Evolutionary conservation across 768 basidiomycete species (phyloP).

Genomic region (Boletus subcaerulescens): DNA sequence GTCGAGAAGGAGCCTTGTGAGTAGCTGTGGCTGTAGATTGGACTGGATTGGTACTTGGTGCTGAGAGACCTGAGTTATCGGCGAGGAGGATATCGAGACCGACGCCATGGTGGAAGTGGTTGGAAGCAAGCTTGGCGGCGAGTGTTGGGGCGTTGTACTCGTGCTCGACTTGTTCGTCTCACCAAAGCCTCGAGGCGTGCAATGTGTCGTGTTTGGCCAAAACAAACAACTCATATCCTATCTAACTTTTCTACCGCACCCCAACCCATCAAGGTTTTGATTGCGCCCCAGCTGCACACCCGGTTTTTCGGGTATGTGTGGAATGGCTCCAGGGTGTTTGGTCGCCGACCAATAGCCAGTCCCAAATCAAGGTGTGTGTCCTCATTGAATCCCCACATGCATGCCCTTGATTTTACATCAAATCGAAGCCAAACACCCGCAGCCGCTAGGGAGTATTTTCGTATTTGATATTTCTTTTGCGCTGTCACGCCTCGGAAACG

Average conservation of each 20-base stretch:
- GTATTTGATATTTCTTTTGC: conserved; percentile 21
- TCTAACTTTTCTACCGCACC: neutral
- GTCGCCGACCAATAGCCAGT: neutral
- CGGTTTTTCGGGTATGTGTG: neutral
- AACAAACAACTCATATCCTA: conserved; percentile 26
- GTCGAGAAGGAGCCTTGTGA: conserved; percentile 88
- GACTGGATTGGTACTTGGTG: conserved; percentile 54
- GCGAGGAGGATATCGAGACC: conserved; percentile 46
- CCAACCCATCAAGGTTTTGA: neutral
- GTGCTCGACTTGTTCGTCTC: conserved; percentile 21
- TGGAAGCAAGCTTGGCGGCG: conserved; percentile 8
- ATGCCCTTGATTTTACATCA: conserved; percentile 12
- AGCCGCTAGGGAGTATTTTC: conserved; percentile 4
- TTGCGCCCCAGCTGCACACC: neutral
- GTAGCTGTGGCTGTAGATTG: conserved; percentile 79
- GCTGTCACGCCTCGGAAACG: conserved; percentile 2
- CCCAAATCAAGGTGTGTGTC: conserved; percentile 5
- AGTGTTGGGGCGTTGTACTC: conserved; percentile 7
- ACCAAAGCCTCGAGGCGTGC: conserved; percentile 30
- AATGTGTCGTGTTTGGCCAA: conserved; percentile 27
- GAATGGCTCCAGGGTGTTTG: neutral
- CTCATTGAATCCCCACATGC: conserved; percentile 1
- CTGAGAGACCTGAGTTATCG: conserved; percentile 57
- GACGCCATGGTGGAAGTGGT: conserved; percentile 35
- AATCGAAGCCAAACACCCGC: neutral